These are phyloP conservation scores for Marasmius tenuissimus DNA, from an alignment of 1,284 basidiomycete genomes.

Conservation along the genomic window DNA sequence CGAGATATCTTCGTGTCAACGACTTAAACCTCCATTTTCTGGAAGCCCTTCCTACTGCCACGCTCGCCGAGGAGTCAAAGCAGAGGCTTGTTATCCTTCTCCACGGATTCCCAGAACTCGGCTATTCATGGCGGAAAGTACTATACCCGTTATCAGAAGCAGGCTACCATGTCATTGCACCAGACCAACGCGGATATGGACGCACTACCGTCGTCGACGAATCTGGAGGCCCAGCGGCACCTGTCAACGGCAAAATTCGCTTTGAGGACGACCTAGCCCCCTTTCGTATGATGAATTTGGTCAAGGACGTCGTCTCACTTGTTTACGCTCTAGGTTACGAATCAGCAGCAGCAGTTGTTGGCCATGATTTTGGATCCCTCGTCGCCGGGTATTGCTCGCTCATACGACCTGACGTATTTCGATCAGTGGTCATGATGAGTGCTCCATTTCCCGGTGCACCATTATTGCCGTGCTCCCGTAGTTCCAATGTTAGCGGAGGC, in stretches of 20 bases:
- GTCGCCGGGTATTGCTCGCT: conserved; percentile 54
- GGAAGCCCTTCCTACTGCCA: conserved; percentile 38
- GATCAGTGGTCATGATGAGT: conserved; percentile 58
- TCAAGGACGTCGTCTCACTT: conserved; percentile 50
- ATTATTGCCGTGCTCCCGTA: conserved; percentile 22
- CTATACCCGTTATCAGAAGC: conserved; percentile 47
- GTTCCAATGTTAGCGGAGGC: conserved; percentile 2
- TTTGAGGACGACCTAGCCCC: conserved; percentile 51
- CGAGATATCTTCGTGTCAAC: conserved; percentile 21
- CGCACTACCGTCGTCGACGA: conserved; percentile 25
- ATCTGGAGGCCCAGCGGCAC: conserved; percentile 6
- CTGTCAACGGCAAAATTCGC: conserved; percentile 21
- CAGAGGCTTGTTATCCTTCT: conserved; percentile 55
- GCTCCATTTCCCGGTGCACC: conserved; percentile 51
- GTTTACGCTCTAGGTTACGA: conserved; percentile 50
- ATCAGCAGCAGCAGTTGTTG: conserved; percentile 47
- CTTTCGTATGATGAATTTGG: conserved; percentile 50
- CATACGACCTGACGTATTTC: conserved; percentile 56
- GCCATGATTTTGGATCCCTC: conserved; percentile 60
- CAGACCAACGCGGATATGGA: conserved; percentile 53
- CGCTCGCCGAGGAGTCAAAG: conserved; percentile 16
- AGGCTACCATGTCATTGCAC: conserved; percentile 54
- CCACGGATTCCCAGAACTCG: conserved; percentile 67
- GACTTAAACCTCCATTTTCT: conserved; percentile 52
- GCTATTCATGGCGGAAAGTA: conserved; percentile 63